These are phyloP conservation scores for Linnemannia hyalina DNA, from an alignment of 192 early-diverging fungal species.

Conservation along the genomic window DNA sequence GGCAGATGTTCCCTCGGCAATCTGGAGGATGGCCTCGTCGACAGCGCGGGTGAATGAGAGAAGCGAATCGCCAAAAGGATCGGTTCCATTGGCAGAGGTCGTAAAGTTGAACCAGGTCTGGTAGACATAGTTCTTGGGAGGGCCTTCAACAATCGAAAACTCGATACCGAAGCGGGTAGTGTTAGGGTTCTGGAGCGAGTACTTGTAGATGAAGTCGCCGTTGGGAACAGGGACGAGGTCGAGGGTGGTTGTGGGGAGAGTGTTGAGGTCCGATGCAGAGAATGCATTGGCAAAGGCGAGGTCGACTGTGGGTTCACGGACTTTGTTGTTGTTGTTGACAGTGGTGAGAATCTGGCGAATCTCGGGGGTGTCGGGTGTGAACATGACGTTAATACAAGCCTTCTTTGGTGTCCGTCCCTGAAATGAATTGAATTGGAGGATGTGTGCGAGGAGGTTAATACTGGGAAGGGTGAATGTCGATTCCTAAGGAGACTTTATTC, in stretches of 20 bases:
- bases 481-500: background rate
- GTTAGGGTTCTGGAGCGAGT: constrained; percentile 76
- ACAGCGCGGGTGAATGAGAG: constrained; percentile 72
- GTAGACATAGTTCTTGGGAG: constrained; percentile 73
- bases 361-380: constrained; percentile 61
- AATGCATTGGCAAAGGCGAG: constrained; percentile 32
- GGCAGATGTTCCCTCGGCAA: constrained; percentile 34
- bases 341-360: constrained; percentile 37
- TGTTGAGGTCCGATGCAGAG: constrained; percentile 36
- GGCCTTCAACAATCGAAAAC: constrained; percentile 47
- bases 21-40: constrained; percentile 74
- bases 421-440: constrained; percentile 9
- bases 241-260: constrained; percentile 34
- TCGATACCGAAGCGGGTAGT: constrained; percentile 73
- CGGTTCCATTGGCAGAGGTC: constrained; percentile 67
- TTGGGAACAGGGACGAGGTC: constrained; percentile 70
- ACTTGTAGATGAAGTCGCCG: constrained; percentile 76
- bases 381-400: constrained; percentile 75
- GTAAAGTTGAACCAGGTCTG: constrained; percentile 84
- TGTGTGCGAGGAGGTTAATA: background rate
- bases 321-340: constrained; percentile 29
- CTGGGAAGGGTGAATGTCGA: background rate
- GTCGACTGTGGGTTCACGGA: constrained; percentile 39
- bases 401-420: constrained; percentile 57
- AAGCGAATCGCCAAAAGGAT: constrained; percentile 72